Evolutionary conservation across 768 basidiomycete species (phyloP).

Genomic region (Tylopilus intermedius): DNA sequence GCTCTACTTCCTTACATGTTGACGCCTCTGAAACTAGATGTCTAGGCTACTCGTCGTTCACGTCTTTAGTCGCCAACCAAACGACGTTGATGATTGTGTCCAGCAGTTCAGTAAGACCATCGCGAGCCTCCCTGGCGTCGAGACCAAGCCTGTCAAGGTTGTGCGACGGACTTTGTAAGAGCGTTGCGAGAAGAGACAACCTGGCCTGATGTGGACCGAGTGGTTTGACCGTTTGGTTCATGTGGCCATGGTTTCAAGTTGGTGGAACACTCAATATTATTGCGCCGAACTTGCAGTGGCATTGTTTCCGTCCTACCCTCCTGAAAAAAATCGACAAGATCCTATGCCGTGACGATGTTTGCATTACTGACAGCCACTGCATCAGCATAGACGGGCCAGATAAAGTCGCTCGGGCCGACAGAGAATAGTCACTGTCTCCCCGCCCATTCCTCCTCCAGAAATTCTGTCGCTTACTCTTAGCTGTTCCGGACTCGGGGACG

Average conservation of each 20-base stretch:
- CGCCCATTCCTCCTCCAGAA: neutral
- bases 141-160: too few species aligned
- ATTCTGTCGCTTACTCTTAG: conserved; percentile 1
- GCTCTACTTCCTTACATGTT: conserved; percentile 25
- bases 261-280: too few species aligned
- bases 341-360: neutral
- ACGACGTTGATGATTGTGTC: conserved; percentile 55
- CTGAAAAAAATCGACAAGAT: too few species aligned
- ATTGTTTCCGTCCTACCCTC: too few species aligned
- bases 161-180: too few species aligned
- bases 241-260: too few species aligned
- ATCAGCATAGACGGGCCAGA: conserved; percentile 10
- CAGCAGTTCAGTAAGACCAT: conserved; percentile 36
- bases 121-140: neutral
- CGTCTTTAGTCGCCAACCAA: conserved; percentile 47
- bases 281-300: too few species aligned
- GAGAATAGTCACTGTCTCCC: conserved; percentile 7
- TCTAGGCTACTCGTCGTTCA: conserved; percentile 87
- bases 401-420: conserved; percentile 13
- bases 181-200: too few species aligned
- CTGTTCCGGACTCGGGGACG: neutral
- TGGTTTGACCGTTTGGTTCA: too few species aligned
- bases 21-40: conserved; percentile 46
- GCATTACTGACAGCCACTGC: conserved; percentile 11
- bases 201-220: too few species aligned